These are phyloP conservation scores for Penicillium sp. DNA, from an alignment of 2,329 filamentous ascomycete species.

Conservation along the genomic window DNA sequence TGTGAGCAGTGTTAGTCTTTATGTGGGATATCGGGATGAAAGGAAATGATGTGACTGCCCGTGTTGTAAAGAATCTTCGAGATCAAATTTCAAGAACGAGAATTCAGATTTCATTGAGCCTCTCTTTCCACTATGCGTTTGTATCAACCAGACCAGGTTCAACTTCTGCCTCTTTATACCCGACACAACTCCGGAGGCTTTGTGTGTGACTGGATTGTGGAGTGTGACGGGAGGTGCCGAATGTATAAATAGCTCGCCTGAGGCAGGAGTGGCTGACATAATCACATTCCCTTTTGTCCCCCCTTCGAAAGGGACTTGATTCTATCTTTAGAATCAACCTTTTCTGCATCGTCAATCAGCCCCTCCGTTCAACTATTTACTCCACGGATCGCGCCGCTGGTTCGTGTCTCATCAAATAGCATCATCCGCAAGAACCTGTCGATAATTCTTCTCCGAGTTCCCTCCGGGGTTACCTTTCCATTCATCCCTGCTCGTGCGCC, in stretches of 20 bases:
- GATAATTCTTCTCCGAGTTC: background rate
- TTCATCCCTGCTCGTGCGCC: background rate
- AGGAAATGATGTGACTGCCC: background rate
- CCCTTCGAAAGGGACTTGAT: slow-evolving; percentile 15
- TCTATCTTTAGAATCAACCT: slow-evolving; percentile 33
- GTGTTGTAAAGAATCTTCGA: background rate
- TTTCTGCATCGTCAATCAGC: slow-evolving; percentile 30
- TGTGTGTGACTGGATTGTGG: slow-evolving; percentile 7
- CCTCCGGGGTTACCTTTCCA: background rate
- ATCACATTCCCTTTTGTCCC: slow-evolving; percentile 8
- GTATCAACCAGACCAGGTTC: background rate
- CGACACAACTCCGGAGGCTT: background rate
- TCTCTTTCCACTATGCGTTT: background rate
- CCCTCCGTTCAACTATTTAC: slow-evolving; percentile 9
- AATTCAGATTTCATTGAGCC: background rate
- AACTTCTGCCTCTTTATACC: background rate
- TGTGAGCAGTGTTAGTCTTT: background rate
- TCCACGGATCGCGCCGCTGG: slow-evolving; percentile 12
- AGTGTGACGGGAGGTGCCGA: slow-evolving; percentile 6
- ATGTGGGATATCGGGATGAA: background rate
- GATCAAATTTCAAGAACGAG: background rate
- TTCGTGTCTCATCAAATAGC: slow-evolving; percentile 1
- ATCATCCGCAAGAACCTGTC: slow-evolving; percentile 1
- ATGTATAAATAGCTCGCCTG: slow-evolving; percentile 14
- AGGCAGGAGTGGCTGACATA: slow-evolving; percentile 12